Conservation (phyloP, 306 rosid species). For the Ormosia semicastrata region DNA sequence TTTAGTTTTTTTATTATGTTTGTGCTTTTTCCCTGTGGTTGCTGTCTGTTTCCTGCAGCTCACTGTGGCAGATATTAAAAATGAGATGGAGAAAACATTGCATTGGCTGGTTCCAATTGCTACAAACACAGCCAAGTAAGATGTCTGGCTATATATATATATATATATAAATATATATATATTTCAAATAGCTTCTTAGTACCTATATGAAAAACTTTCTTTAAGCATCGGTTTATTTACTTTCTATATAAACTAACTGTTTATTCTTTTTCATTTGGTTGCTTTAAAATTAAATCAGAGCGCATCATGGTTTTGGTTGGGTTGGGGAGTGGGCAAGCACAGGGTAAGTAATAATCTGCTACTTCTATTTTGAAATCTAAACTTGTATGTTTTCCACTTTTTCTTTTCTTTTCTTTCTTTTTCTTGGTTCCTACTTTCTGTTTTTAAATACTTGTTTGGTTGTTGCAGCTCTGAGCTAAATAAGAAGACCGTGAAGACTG, state of each 20-base stretch:
- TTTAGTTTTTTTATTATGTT: not conserved
- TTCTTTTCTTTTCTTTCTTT: not conserved
- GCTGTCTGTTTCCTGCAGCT: conserved; percentile 53
- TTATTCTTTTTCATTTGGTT: conserved; percentile 29
- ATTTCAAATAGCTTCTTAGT: not conserved
- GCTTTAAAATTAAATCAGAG: conserved; percentile 49
- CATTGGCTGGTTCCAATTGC: conserved; percentile 84
- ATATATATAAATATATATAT: not conserved
- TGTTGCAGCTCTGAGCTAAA: conserved; percentile 58
- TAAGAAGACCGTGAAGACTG: conserved; percentile 53
- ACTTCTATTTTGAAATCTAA: not conserved
- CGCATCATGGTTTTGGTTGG: conserved; percentile 97
- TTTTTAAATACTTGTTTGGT: conserved; percentile 7
- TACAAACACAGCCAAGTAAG: conserved; percentile 89
- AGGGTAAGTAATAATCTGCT: conserved; percentile 56
- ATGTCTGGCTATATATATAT: conserved; percentile 5
- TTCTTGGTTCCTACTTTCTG: not conserved
- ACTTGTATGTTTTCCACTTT: not conserved
- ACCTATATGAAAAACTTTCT: not conserved
- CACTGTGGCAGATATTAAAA: conserved; percentile 60
- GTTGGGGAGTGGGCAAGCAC: conserved; percentile 91
- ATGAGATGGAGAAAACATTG: conserved; percentile 86
- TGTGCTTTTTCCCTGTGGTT: not conserved
- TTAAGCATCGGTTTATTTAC: not conserved
- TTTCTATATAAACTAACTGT: conserved; percentile 26